Evolutionary conservation across 371 early-diverging fungal genomes (phyloP).

Genomic region (Dinochytrium kinnereticum): DNA sequence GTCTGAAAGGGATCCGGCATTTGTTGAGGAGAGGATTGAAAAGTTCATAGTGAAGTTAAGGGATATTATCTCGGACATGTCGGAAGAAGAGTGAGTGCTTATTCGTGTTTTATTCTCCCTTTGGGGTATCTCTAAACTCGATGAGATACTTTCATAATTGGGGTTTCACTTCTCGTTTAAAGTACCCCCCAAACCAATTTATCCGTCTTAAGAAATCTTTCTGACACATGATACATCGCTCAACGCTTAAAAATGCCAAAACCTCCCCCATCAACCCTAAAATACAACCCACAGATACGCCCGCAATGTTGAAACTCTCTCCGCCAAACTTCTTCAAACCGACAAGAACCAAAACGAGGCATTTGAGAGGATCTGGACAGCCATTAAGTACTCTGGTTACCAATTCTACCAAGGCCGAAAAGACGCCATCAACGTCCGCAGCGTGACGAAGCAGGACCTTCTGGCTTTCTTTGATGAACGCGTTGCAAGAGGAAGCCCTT

Average conservation of each 20-base stretch:
- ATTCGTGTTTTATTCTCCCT: neutral
- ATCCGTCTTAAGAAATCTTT: too few relatives aligned
- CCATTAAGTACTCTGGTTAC: constrained; percentile 24
- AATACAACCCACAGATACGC: constrained; percentile 7
- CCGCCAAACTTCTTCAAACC: constrained; percentile 27
- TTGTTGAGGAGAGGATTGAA: constrained; percentile 82
- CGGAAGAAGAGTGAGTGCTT: constrained; percentile 25
- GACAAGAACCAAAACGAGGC: constrained; percentile 32
- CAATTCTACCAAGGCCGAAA: constrained; percentile 20
- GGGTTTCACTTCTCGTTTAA: neutral
- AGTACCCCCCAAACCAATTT: neutral
- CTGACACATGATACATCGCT: too few relatives aligned
- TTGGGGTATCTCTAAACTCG: neutral
- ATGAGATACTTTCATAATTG: neutral
- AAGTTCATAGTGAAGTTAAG: constrained; percentile 69
- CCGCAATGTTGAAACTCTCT: constrained; percentile 21
- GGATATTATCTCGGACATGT: constrained; percentile 19
- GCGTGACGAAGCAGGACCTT: constrained; percentile 13
- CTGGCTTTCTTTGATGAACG: constrained; percentile 25
- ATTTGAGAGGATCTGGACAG: constrained; percentile 28
- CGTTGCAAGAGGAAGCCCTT: neutral
- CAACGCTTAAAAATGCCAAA: too few relatives aligned
- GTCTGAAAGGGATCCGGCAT: constrained; percentile 81
- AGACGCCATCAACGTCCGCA: constrained; percentile 12
- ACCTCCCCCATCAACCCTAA: too few relatives aligned